phyloP scores from a whole-genome alignment of 1,139 yeast genomes.

The Trichomonascaceae sp. region DNA sequence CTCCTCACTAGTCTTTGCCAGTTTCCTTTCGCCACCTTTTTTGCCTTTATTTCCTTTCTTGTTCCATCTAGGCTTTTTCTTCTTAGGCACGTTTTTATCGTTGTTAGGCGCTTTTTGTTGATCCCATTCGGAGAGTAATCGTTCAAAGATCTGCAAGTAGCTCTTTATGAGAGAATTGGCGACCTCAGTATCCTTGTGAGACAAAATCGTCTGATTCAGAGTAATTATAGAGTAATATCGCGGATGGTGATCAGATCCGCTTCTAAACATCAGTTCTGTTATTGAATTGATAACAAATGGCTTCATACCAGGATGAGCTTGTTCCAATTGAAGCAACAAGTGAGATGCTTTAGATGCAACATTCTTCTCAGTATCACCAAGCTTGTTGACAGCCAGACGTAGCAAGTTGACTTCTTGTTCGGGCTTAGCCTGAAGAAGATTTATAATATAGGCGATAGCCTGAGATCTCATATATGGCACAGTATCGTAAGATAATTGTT shows the following conservation, averaged over 20 bases:
- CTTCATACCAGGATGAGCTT: conserved; percentile 96
- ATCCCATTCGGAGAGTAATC: conserved; percentile 66
- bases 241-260: conserved; percentile 76
- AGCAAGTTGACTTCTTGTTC: conserved; percentile 94
- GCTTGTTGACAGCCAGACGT: conserved; percentile 82
- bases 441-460: conserved; percentile 70
- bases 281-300: conserved; percentile 70
- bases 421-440: conserved; percentile 75
- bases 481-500: conserved; percentile 79
- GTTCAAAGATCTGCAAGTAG: conserved; percentile 81
- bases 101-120: conserved; percentile 35
- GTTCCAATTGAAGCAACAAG: conserved; percentile 71
- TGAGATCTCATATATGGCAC: conserved; percentile 82
- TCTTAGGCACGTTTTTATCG: conserved; percentile 25
- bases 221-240: conserved; percentile 84
- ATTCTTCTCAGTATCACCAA: conserved; percentile 88
- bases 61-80: conserved; percentile 40
- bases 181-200: conserved; percentile 64
- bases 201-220: conserved; percentile 84
- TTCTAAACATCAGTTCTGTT: conserved; percentile 71
- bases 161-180: conserved; percentile 81
- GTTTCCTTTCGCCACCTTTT: conserved; percentile 74
- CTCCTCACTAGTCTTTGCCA: conserved; percentile 62
- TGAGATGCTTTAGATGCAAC: conserved; percentile 87
- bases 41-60: conserved; percentile 41